Conservation (phyloP, 2,329 filamentous ascomycete genomes). For the Fusarium anthophilum region DNA sequence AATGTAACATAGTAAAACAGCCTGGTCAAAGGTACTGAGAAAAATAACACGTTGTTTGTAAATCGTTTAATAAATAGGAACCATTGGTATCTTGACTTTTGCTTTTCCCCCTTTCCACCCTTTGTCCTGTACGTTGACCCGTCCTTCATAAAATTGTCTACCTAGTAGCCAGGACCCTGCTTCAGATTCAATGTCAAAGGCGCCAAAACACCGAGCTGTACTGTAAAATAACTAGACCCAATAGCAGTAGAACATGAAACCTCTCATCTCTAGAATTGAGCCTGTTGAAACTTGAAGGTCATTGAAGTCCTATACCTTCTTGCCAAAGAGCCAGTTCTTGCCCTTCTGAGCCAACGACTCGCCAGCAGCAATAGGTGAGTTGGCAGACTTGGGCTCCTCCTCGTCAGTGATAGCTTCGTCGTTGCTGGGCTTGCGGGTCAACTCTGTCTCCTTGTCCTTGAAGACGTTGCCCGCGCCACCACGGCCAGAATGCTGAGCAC, state of each 20-base stretch:
- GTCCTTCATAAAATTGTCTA: slow-evolving; percentile 7
- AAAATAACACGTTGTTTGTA: slow-evolving; percentile 9
- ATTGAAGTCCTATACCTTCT: slow-evolving; percentile 52
- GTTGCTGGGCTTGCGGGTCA: slow-evolving; percentile 42
- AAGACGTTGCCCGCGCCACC: slow-evolving; percentile 80
- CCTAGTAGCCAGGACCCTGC: slow-evolving; percentile 7
- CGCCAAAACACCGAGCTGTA: slow-evolving; percentile 40
- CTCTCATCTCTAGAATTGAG: not conserved
- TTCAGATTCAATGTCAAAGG: slow-evolving; percentile 11
- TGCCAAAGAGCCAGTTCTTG: slow-evolving; percentile 61
- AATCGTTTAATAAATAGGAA: slow-evolving; percentile 16
- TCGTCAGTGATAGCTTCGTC: slow-evolving; percentile 46
- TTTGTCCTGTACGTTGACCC: not conserved
- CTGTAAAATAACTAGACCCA: slow-evolving; percentile 17
- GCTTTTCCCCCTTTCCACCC: slow-evolving; percentile 12
- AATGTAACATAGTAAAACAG: slow-evolving; percentile 36
- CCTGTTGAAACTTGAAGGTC: not conserved
- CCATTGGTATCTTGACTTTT: slow-evolving; percentile 38
- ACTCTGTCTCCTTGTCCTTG: slow-evolving; percentile 55
- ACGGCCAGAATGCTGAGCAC: slow-evolving; percentile 73
- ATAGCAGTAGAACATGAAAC: slow-evolving; percentile 5
- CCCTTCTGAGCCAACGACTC: slow-evolving; percentile 52
- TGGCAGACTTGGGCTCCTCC: slow-evolving; percentile 19
- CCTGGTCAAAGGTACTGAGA: slow-evolving; percentile 11
- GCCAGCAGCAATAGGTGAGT: slow-evolving; percentile 8